These are phyloP conservation scores for Narthecium ossifragum DNA, from an alignment of 106 monocot species.

Conservation along the genomic window DNA sequence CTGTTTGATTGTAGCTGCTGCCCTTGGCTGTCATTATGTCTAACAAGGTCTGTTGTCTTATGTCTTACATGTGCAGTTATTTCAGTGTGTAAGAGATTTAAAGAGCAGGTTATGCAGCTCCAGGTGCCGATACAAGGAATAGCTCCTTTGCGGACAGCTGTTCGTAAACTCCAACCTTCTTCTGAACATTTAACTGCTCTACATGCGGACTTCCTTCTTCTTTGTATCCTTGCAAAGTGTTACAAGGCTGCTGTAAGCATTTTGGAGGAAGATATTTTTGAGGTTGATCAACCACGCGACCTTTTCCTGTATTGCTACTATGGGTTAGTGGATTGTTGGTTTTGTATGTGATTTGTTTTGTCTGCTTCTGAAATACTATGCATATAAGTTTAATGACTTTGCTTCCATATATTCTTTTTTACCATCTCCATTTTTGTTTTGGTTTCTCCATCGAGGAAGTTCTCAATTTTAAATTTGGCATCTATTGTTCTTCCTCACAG, in stretches of 20 bases:
- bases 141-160: constrained; percentile 67
- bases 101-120: constrained; percentile 72
- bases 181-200: constrained; percentile 75
- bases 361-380: no score
- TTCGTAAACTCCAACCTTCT: constrained; percentile 66
- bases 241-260: constrained; percentile 70
- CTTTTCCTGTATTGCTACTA: constrained; percentile 96
- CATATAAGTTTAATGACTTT: no score
- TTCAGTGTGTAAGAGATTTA: constrained; percentile 74
- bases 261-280: constrained; percentile 66
- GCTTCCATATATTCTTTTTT: no score
- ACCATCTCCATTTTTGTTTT: no score
- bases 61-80: constrained; percentile 42
- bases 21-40: no score
- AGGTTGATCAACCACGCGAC: constrained; percentile 84
- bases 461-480: no score
- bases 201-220: constrained; percentile 87
- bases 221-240: constrained; percentile 78
- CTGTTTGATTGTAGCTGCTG: no score
- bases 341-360: no score
- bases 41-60: no score
- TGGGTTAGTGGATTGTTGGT: constrained; percentile 45
- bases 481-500: no score
- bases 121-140: constrained; percentile 68
- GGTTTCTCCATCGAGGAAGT: no score